phyloP scores from a whole-genome alignment of 306 rosid genomes.

The Urtica urens region DNA sequence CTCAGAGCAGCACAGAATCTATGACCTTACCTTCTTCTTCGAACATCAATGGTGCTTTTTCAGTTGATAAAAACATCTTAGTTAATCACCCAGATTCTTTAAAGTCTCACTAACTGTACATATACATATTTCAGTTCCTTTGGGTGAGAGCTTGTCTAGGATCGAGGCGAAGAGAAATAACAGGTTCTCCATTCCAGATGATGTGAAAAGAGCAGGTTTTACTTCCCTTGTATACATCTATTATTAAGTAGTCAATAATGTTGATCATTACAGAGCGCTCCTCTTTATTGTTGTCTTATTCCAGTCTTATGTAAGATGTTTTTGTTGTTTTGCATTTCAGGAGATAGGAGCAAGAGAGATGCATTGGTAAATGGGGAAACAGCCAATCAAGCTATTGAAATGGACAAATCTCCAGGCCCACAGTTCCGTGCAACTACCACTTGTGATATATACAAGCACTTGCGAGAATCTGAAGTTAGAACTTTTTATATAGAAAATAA shows the following conservation, averaged over 20 bases:
- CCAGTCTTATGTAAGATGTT: not conserved
- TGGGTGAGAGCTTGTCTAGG: conserved; percentile 31
- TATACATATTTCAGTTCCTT: conserved; percentile 18
- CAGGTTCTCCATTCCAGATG: conserved; percentile 21
- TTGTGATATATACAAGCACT: conserved; percentile 35
- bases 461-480: conserved; percentile 47
- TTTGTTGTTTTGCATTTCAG: conserved; percentile 22
- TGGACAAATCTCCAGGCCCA: conserved; percentile 34
- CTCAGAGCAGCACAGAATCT: conserved; percentile 14
- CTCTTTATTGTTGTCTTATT: conserved; percentile 1
- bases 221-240: no score
- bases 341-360: conserved; percentile 12
- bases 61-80: conserved; percentile 13
- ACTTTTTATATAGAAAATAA: no score
- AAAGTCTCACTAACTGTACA: conserved; percentile 29
- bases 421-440: conserved; percentile 36
- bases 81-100: conserved; percentile 12
- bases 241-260: no score
- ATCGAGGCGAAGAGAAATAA: conserved; percentile 24
- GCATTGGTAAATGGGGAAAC: conserved; percentile 11
- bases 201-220: conserved; percentile 22
- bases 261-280: not conserved
- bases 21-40: conserved; percentile 16
- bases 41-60: conserved; percentile 7
- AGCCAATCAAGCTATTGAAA: conserved; percentile 20